Evolutionary conservation across 495 filamentous ascomycete genomes (phyloP).

Genomic region (Pyrenula massariospora): DNA sequence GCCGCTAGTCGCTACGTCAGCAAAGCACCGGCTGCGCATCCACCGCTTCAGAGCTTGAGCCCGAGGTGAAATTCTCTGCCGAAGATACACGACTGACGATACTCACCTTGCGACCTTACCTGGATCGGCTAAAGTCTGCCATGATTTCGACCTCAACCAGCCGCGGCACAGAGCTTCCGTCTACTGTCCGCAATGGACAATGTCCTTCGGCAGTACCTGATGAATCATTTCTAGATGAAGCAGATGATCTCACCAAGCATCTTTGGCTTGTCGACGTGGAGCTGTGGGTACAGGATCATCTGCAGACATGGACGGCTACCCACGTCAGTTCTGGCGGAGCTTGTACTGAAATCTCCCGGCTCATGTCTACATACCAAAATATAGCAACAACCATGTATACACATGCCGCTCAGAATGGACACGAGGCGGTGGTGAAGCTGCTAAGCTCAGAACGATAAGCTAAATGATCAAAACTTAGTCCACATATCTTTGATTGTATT

Average conservation of each 20-base stretch:
- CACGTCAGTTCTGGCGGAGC: slow-evolving; percentile 13
- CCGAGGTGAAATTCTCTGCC: neutral
- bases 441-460: too few relatives aligned
- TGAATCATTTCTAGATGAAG: neutral
- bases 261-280: slow-evolving; percentile 16
- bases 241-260: neutral
- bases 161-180: neutral
- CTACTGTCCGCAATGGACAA: neutral
- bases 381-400: too few relatives aligned
- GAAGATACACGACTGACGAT: slow-evolving; percentile 2
- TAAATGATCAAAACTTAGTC: too few relatives aligned
- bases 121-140: neutral
- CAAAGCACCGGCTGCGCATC: neutral
- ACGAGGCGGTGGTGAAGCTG: too few relatives aligned
- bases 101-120: neutral
- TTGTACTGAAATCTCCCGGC: slow-evolving; percentile 11
- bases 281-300: slow-evolving; percentile 25
- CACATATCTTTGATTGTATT: too few relatives aligned
- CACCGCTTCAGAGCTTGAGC: neutral
- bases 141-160: too few relatives aligned
- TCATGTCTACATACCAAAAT: too few relatives aligned
- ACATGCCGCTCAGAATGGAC: too few relatives aligned
- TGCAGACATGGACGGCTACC: slow-evolving; percentile 21
- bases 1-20: slow-evolving; percentile 1
- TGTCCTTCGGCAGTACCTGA: slow-evolving; percentile 1